Conservation (phyloP, 164 flowering plant genomes). For the Macadamia tetraphylla region DNA sequence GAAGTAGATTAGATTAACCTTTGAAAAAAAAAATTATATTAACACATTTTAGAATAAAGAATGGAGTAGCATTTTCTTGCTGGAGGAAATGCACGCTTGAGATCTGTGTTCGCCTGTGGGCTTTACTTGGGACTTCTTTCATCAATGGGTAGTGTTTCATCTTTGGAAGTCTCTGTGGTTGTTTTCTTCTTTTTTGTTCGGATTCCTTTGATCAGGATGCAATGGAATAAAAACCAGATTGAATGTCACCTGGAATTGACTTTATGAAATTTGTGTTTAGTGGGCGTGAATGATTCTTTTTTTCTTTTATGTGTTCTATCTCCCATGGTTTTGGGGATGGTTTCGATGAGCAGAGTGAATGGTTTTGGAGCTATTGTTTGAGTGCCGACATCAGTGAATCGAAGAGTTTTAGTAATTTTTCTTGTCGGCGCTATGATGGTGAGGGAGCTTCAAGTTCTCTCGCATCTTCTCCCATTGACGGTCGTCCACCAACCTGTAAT, state of each 20-base stretch:
- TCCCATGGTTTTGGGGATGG: slow-evolving; percentile 25
- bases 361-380: slow-evolving; percentile 39
- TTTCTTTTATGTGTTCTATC: too few species aligned
- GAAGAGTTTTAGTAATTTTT: slow-evolving; percentile 44
- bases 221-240: too few species aligned
- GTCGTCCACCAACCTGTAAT: not conserved
- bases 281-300: too few species aligned
- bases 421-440: slow-evolving; percentile 20
- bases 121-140: not conserved
- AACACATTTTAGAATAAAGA: too few species aligned
- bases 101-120: not conserved
- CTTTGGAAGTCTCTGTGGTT: not conserved
- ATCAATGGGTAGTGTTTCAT: slow-evolving; percentile 35
- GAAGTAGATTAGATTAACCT: too few species aligned
- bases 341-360: slow-evolving; percentile 30
- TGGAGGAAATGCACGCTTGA: not conserved
- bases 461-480: slow-evolving; percentile 26
- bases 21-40: too few species aligned
- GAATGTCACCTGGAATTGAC: too few species aligned
- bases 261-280: too few species aligned
- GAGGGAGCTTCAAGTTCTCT: slow-evolving; percentile 32
- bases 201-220: too few species aligned
- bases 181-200: too few species aligned
- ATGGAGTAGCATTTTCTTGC: not conserved
- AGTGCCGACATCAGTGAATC: slow-evolving; percentile 75